Conservation (phyloP, 2,329 filamentous ascomycete species). For the Neofusicoccum sp. region DNA sequence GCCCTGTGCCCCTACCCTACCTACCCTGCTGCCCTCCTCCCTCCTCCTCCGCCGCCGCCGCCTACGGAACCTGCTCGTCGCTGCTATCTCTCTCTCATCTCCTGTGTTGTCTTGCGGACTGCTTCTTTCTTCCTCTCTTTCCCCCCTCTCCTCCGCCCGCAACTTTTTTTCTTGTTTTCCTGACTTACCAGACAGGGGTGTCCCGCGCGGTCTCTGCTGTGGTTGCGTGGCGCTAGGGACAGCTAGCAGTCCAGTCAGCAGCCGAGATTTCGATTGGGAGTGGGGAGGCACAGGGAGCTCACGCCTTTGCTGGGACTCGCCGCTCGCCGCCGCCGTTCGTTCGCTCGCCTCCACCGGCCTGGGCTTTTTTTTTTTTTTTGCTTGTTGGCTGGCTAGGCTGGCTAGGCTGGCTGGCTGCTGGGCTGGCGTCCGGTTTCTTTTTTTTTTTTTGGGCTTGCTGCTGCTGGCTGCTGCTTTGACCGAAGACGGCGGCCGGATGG, state of each 20-base stretch:
- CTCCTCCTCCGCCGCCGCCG: no score
- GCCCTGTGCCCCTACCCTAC: no score
- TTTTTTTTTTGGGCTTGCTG: no score
- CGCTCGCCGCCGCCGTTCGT: background rate
- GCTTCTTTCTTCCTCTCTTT: no score
- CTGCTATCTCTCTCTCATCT: no score
- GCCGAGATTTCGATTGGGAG: background rate
- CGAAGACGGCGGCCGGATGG: no score
- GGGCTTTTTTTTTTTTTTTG: background rate
- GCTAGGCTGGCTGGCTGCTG: background rate
- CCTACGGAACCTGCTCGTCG: no score
- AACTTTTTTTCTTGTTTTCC: background rate
- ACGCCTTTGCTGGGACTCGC: background rate
- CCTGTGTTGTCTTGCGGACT: no score
- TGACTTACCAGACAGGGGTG: background rate
- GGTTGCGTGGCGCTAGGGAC: background rate
- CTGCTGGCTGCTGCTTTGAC: no score
- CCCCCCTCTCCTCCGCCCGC: background rate
- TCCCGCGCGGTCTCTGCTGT: background rate
- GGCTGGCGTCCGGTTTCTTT: no score
- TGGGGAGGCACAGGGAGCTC: background rate
- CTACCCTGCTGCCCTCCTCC: no score
- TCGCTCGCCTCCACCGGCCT: background rate
- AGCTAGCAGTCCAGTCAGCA: constrained; percentile 7
- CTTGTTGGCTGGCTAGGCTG: background rate